Base-by-base conservation (phyloP, 2,329 filamentous ascomycete genomes). In the Madurella mycetomatis region DNA sequence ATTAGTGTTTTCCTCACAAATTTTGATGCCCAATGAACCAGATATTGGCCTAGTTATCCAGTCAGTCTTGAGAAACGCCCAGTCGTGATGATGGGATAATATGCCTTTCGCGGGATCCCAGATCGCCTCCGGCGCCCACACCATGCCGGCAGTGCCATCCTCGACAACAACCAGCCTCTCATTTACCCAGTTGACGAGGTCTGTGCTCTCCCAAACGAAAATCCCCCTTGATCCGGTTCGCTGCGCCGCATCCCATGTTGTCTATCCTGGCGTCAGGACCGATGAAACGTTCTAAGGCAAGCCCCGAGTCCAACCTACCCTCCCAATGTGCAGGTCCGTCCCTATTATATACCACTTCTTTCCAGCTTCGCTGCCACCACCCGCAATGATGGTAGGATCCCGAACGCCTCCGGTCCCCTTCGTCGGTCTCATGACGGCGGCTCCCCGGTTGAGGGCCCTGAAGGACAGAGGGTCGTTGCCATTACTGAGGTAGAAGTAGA, bases 41-140 rank as follows among this genome's bases (percentile, higher is more conserved):
- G 60, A 46, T 77, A 77, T 65, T 76, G 71, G 2, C 61, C 68
- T 73, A 25, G 12, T 11, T 37, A 37, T 32, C 15, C 18, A 39
- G 13, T 25, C 12, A 41, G 40, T 48, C 40, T 30, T 4, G 13
- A 8, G 1, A 13, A 7, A 12, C 17, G 9, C 32, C n/a, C n/a
- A 18, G 15, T 3, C 13, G 16, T 1, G 12, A 13, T 13, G 15
- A 5, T 19, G 18, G 13, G 32, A 41, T 45, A 37, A 4, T 64
- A 59, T 48, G 69, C 70, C 65, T 61, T 75, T 73, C 1, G 67
- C 65, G 0, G 70, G 67, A 58, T 82, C 78, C 73, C 74, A 82
- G 49, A 82, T 74, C 0, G 79, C 79, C 48, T 78, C 76, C 0
- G 80, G 80, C 0, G 79, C 80, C 80, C 80, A 83, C 0, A 81